These are phyloP conservation scores for Jatropha multifida DNA, from an alignment of 441 rosid genomes.

Conservation along the genomic window DNA sequence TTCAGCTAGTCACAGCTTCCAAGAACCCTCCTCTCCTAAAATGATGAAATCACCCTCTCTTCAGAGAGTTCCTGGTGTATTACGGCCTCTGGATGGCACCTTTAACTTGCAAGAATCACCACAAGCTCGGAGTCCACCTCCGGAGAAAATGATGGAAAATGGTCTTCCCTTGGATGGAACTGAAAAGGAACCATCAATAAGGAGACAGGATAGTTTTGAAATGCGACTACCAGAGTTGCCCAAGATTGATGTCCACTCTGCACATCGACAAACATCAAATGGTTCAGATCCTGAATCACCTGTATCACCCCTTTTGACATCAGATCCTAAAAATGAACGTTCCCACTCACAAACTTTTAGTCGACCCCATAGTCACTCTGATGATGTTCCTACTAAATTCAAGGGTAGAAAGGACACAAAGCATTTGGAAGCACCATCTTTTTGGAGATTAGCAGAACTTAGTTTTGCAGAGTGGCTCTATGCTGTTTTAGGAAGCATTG, in stretches of 20 bases:
- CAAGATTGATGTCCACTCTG: constrained; percentile 78
- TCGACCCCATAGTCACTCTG: constrained; percentile 73
- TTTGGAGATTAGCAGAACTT: constrained; percentile 92
- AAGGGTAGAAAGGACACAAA: constrained; percentile 51
- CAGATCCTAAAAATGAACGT: constrained; percentile 97
- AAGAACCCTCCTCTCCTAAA: constrained; percentile 88
- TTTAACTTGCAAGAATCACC: constrained; percentile 71
- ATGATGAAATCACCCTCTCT: constrained; percentile 92
- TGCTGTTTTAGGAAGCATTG: constrained; percentile 93
- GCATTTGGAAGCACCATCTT: constrained; percentile 68
- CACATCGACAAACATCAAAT: constrained; percentile 58
- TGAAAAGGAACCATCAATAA: constrained; percentile 78
- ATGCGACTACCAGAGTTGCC: constrained; percentile 90
- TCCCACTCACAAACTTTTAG: constrained; percentile 98
- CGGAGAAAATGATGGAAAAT: constrained; percentile 72
- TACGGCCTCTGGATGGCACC: constrained; percentile 55
- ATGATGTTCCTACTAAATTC: constrained; percentile 48
- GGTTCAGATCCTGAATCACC: constrained; percentile 98
- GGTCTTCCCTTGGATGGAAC: constrained; percentile 55
- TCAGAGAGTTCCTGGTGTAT: constrained; percentile 70
- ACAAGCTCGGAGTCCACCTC: constrained; percentile 63
- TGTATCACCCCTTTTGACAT: constrained; percentile 90
- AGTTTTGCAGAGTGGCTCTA: constrained; percentile 98
- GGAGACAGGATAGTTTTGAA: constrained; percentile 94
- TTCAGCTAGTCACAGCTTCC: constrained; percentile 78